phyloP scores from a whole-genome alignment of 257 asterid species.

The Lantana camara region DNA sequence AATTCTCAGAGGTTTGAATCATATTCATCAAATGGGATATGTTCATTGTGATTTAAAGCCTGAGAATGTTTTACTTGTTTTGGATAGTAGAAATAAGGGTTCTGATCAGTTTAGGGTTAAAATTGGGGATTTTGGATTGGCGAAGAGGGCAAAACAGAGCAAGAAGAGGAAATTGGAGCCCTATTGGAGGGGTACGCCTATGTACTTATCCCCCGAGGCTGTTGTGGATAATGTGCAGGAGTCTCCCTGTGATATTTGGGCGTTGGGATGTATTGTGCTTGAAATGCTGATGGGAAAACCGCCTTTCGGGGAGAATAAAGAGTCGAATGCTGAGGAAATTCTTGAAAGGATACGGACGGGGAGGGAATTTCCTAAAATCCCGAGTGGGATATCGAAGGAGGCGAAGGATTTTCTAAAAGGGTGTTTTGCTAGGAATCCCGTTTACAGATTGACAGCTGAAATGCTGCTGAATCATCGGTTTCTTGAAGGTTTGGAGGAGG shows the following conservation, averaged over 20 bases:
- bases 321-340: constrained; percentile 46
- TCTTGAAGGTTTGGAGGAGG: constrained; percentile 45
- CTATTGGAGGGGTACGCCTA: constrained; percentile 83
- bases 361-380: constrained; percentile 59
- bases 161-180: constrained; percentile 76
- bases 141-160: constrained; percentile 63
- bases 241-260: constrained; percentile 80
- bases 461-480: constrained; percentile 74
- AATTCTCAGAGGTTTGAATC: constrained; percentile 64
- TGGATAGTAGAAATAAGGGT: constrained; percentile 17
- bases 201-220: constrained; percentile 80
- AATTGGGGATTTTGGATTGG: constrained; percentile 85
- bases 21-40: constrained; percentile 61
- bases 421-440: constrained; percentile 75
- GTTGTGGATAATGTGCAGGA: constrained; percentile 68
- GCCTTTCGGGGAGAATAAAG: constrained; percentile 48
- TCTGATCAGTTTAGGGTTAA: constrained; percentile 51
- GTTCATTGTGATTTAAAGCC: constrained; percentile 97
- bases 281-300: constrained; percentile 86
- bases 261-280: constrained; percentile 78
- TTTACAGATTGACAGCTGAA: constrained; percentile 75
- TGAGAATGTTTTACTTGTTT: constrained; percentile 69
- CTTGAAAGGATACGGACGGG: constrained; percentile 56
- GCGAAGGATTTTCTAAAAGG: constrained; percentile 75
- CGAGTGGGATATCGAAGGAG: constrained; percentile 54